These are phyloP conservation scores for Crucihimalaya himalaica DNA, from an alignment of 345 rosid species.

Conservation along the genomic window DNA sequence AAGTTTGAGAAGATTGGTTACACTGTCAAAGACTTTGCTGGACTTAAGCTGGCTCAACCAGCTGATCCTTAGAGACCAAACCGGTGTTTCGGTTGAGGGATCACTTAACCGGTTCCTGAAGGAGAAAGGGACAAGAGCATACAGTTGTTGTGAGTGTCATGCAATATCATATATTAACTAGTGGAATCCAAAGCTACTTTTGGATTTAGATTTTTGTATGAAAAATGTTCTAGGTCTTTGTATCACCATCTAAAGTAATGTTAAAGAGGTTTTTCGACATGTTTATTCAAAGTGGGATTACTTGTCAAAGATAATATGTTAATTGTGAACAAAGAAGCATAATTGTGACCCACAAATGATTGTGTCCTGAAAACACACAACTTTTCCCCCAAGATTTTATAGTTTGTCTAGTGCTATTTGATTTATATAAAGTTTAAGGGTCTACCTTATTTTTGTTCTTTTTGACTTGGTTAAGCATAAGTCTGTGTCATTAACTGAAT, in stretches of 20 bases:
- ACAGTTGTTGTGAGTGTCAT: conserved; percentile 4
- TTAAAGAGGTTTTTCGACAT: not conserved
- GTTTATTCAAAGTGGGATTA: conserved; percentile 13
- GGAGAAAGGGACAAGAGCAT: not conserved
- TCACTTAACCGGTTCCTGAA: conserved; percentile 8
- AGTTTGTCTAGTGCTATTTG: not conserved
- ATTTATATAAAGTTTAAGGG: not conserved
- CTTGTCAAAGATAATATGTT: conserved; percentile 2
- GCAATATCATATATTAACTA: conserved; percentile 10
- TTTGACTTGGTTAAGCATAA: not conserved
- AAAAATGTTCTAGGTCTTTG: not conserved
- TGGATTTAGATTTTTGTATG: not conserved
- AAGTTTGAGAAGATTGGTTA: conserved; percentile 65
- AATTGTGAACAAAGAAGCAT: conserved; percentile 24
- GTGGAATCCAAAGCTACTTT: conserved; percentile 36
- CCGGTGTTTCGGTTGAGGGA: not conserved
- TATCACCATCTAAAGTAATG: conserved; percentile 12
- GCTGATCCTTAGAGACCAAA: conserved; percentile 15
- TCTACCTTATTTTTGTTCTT: not conserved
- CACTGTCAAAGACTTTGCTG: conserved; percentile 71
- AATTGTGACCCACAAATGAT: conserved; percentile 12
- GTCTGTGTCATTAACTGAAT: not conserved
- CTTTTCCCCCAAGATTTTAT: not conserved
- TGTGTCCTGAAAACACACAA: conserved; percentile 12
- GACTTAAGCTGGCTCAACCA: conserved; percentile 33